phyloP scores from a whole-genome alignment of 208 protist genomes.

The Strigomonas culicis region DNA sequence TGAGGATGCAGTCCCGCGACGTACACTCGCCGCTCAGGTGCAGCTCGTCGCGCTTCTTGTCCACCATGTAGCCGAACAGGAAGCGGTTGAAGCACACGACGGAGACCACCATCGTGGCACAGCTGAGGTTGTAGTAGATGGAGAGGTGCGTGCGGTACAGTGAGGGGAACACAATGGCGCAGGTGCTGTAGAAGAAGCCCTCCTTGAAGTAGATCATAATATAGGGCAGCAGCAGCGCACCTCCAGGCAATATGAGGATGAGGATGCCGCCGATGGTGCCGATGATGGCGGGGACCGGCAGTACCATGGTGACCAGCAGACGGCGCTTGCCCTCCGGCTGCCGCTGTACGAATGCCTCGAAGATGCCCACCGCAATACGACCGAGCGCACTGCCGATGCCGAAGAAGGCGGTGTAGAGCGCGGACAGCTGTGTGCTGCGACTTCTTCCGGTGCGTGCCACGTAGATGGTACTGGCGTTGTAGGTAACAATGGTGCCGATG shows the following conservation, averaged over 20 bases:
- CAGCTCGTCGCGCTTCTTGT: slow-evolving; percentile 45
- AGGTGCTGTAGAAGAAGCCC: slow-evolving; percentile 50
- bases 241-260: slow-evolving; percentile 54
- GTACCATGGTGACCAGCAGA: slow-evolving; percentile 40
- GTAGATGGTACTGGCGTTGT: slow-evolving; percentile 67
- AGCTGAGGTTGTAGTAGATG: slow-evolving; percentile 67
- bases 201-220: slow-evolving; percentile 71
- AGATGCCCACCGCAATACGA: slow-evolving; percentile 52
- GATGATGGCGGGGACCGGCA: slow-evolving; percentile 47
- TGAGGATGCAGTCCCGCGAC: slow-evolving; percentile 31
- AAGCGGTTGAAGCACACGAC: slow-evolving; percentile 69
- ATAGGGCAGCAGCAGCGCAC: slow-evolving; percentile 56
- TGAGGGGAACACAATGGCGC: slow-evolving; percentile 60
- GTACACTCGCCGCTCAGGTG: slow-evolving; percentile 35
- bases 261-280: slow-evolving; percentile 49
- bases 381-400: slow-evolving; percentile 56
- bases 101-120: slow-evolving; percentile 46
- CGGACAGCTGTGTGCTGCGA: slow-evolving; percentile 32
- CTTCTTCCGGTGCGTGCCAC: slow-evolving; percentile 38
- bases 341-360: slow-evolving; percentile 64
- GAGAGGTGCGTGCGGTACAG: slow-evolving; percentile 45
- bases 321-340: slow-evolving; percentile 39
- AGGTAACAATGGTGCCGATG: slow-evolving; percentile 53
- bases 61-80: slow-evolving; percentile 56
- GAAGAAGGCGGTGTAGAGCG: slow-evolving; percentile 70